A percentile compares a stretch with the other conserved stretches of the same genome.
phyloP scores from a whole-genome alignment of 2,329 filamentous ascomycete species.

The Aureobasidium sp. region DNA sequence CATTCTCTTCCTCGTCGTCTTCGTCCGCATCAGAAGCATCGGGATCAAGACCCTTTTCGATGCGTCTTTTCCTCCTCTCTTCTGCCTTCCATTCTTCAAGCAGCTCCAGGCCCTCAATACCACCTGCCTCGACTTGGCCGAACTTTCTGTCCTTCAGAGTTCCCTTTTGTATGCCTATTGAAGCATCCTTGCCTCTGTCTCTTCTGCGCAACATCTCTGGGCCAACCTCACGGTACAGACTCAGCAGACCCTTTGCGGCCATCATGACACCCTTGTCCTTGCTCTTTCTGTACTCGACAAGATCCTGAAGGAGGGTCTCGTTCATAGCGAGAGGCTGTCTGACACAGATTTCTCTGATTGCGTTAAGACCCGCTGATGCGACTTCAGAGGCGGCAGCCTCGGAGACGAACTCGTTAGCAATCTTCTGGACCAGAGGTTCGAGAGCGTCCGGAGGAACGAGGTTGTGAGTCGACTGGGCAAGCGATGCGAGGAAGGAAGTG shows the following conservation, averaged over 20 bases:
- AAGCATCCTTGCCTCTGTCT: slow-evolving; percentile 85
- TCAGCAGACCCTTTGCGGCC: slow-evolving; percentile 87
- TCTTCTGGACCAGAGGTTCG: slow-evolving; percentile 86
- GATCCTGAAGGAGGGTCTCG: slow-evolving; percentile 88
- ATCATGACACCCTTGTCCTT: slow-evolving; percentile 99
- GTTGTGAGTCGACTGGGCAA: slow-evolving; percentile 86
- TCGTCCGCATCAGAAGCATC: slow-evolving; percentile 57
- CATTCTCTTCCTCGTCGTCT: slow-evolving; percentile 53
- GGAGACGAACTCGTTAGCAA: slow-evolving; percentile 96
- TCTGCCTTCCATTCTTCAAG: slow-evolving; percentile 92
- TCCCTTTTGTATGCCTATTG: slow-evolving; percentile 71
- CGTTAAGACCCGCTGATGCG: slow-evolving; percentile 83
- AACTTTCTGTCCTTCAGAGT: slow-evolving; percentile 71
- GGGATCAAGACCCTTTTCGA: slow-evolving; percentile 58
- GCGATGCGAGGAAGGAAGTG: slow-evolving; percentile 84
- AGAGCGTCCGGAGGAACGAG: slow-evolving; percentile 88
- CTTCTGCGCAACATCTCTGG: slow-evolving; percentile 83
- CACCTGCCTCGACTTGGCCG: slow-evolving; percentile 71
- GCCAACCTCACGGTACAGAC: slow-evolving; percentile 83
- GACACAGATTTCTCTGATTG: slow-evolving; percentile 88
- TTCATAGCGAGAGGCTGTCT: slow-evolving; percentile 94
- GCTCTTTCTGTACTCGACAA: slow-evolving; percentile 92
- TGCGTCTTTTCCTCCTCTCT: slow-evolving; percentile 66
- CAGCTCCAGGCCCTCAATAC: slow-evolving; percentile 86
- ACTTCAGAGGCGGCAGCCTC: slow-evolving; percentile 90